phyloP scores from a whole-genome alignment of 345 rosid genomes.

The Durio zibethinus region DNA sequence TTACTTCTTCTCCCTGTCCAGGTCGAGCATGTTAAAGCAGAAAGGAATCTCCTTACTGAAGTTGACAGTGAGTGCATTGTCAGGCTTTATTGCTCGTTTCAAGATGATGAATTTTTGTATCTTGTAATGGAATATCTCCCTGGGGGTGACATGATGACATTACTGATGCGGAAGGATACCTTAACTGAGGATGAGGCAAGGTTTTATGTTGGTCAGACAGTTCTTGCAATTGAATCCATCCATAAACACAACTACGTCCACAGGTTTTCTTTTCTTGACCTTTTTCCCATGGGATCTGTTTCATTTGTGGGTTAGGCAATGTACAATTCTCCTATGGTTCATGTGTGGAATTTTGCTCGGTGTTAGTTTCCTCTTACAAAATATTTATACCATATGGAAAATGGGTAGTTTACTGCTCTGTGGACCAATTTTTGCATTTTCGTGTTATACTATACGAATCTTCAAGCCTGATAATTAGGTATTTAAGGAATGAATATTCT shows the following conservation, averaged over 20 bases:
- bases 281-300: neutral
- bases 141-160: conserved; percentile 79
- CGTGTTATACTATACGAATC: neutral
- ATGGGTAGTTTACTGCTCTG: neutral
- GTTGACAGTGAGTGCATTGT: conserved; percentile 70
- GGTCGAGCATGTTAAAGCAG: conserved; percentile 76
- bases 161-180: conserved; percentile 67
- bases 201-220: conserved; percentile 66
- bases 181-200: conserved; percentile 60
- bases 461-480: neutral
- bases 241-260: conserved; percentile 67
- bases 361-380: neutral
- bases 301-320: neutral
- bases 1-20: conserved; percentile 14
- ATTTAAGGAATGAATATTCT: neutral
- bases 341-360: neutral
- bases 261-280: conserved; percentile 34
- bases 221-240: conserved; percentile 67
- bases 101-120: conserved; percentile 63
- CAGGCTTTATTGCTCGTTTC: conserved; percentile 65
- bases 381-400: neutral
- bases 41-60: conserved; percentile 72
- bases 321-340: neutral
- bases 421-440: neutral
- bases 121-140: conserved; percentile 74